Conservation (phyloP, 352 stramenopile genomes). For the Pythium sp. region DNA sequence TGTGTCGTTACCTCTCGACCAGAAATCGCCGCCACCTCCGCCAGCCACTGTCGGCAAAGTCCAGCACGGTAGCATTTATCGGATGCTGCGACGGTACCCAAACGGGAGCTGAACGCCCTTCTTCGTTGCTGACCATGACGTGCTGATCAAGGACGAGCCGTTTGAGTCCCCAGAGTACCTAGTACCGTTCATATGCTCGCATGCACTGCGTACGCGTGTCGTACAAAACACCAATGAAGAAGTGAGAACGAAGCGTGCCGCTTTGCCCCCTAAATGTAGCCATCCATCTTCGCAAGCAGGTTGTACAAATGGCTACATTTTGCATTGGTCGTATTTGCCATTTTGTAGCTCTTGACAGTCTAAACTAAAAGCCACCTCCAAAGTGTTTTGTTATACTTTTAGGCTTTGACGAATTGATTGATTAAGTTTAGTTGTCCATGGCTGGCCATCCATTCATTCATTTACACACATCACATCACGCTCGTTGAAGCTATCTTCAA, state of each 20-base stretch:
- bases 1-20: too few relatives aligned
- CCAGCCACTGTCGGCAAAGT: conserved; percentile 31
- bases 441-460: not conserved
- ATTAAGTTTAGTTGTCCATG: not conserved
- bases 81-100: conserved; percentile 36
- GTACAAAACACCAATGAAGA: not conserved
- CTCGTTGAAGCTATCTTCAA: too few relatives aligned
- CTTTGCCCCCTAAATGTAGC: not conserved
- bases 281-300: not conserved
- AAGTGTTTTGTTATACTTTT: too few relatives aligned
- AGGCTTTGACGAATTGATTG: not conserved
- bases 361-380: too few relatives aligned
- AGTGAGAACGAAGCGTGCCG: not conserved
- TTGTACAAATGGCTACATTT: not conserved
- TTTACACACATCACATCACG: not conserved
- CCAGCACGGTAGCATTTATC: conserved; percentile 75
- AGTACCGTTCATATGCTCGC: not conserved
- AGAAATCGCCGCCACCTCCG: conserved; percentile 23
- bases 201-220: not conserved
- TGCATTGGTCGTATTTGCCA: not conserved
- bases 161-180: not conserved
- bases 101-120: not conserved
- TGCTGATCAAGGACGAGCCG: not conserved
- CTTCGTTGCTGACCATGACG: not conserved
- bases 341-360: not conserved